phyloP scores from a whole-genome alignment of 495 filamentous ascomycete species.

The Lepidopterella palustris region DNA sequence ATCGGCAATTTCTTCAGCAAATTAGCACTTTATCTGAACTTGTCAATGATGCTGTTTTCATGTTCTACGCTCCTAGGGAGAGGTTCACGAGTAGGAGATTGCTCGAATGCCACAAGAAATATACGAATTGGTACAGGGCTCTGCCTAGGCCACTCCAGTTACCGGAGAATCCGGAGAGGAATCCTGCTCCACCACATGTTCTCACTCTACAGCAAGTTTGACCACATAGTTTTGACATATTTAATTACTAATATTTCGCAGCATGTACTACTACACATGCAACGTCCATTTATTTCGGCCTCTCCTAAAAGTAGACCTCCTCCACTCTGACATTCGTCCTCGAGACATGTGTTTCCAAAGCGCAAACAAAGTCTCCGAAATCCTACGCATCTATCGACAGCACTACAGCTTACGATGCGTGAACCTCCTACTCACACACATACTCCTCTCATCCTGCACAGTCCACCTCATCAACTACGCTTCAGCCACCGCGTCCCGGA shows the following conservation, averaged over 20 bases:
- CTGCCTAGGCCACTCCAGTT: constrained; percentile 54
- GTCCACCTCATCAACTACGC: constrained; percentile 47
- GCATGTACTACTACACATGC: constrained; percentile 61
- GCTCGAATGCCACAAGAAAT: constrained; percentile 51
- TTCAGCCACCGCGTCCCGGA: constrained; percentile 5
- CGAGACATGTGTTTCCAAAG: constrained; percentile 55
- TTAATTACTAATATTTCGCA: constrained; percentile 29
- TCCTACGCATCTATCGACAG: constrained; percentile 51
- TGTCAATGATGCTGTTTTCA: constrained; percentile 57
- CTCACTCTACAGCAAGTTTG: constrained; percentile 56
- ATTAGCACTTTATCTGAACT: constrained; percentile 62
- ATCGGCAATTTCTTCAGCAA: constrained; percentile 52
- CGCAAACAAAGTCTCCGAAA: constrained; percentile 54
- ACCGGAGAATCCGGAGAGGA: constrained; percentile 39
- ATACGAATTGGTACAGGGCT: constrained; percentile 54
- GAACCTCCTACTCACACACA: constrained; percentile 53
- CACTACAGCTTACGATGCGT: constrained; percentile 54
- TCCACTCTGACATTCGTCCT: constrained; percentile 52
- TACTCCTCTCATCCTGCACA: constrained; percentile 52
- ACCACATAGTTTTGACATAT: background rate
- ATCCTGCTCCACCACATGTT: constrained; percentile 51
- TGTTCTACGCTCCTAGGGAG: constrained; percentile 55
- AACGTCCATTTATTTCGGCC: constrained; percentile 60
- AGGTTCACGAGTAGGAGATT: constrained; percentile 52
- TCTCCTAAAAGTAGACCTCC: constrained; percentile 54